phyloP scores from a whole-genome alignment of 2,329 filamentous ascomycete genomes.

The Aspergillus intermedius region DNA sequence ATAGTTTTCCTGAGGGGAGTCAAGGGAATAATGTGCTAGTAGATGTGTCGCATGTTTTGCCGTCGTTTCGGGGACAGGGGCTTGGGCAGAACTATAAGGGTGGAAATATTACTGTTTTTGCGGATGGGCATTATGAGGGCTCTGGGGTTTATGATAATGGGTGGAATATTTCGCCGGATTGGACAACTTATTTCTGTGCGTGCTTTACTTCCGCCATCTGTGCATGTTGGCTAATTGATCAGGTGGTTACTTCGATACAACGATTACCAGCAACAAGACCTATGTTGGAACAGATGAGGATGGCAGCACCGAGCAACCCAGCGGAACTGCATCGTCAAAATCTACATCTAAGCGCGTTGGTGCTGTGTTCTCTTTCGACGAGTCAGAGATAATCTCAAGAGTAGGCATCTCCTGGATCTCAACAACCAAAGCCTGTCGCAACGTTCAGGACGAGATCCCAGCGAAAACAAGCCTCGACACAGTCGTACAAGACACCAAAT shows the following conservation, averaged over 20 bases:
- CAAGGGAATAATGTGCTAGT: slow-evolving; percentile 49
- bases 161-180: slow-evolving; percentile 59
- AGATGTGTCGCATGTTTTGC: slow-evolving; percentile 61
- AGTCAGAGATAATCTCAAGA: slow-evolving; percentile 46
- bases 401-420: slow-evolving; percentile 67
- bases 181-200: slow-evolving; percentile 26
- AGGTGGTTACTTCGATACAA: slow-evolving; percentile 54
- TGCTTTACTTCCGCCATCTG: background rate
- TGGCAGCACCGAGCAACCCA: slow-evolving; percentile 23
- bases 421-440: slow-evolving; percentile 52
- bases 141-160: slow-evolving; percentile 59
- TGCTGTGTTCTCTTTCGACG: slow-evolving; percentile 49
- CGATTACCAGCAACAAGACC: slow-evolving; percentile 22
- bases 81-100: slow-evolving; percentile 57
- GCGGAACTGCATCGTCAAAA: slow-evolving; percentile 29
- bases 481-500: slow-evolving; percentile 44
- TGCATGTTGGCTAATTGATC: slow-evolving; percentile 29
- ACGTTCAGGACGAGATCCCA: slow-evolving; percentile 53
- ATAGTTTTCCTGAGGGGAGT: slow-evolving; percentile 47
- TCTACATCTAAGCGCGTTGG: slow-evolving; percentile 41
- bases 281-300: slow-evolving; percentile 21
- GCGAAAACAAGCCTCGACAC: slow-evolving; percentile 36
- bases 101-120: slow-evolving; percentile 51
- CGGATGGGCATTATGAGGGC: slow-evolving; percentile 52
- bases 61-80: slow-evolving; percentile 55